Conservation (phyloP, 352 stramenopile genomes). For the Phytophthora crassamura region DNA sequence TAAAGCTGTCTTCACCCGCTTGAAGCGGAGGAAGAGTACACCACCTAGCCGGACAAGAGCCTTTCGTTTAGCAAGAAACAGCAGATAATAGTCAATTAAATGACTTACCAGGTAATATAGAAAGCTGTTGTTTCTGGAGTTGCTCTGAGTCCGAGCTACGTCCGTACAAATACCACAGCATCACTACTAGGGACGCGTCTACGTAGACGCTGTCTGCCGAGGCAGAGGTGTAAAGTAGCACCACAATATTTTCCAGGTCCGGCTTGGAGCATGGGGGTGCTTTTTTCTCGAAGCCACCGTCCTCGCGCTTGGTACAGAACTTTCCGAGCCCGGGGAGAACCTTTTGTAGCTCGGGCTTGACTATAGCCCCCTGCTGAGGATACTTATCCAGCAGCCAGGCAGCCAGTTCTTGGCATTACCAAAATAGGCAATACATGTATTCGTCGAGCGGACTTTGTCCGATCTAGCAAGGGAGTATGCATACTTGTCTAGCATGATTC, state of each 20-base stretch:
- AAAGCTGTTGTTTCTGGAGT: constrained; percentile 28
- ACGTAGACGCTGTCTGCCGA: constrained; percentile 8
- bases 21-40: constrained; percentile 23
- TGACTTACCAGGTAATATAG: constrained; percentile 7
- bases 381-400: neutral
- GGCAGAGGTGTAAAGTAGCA: constrained; percentile 2
- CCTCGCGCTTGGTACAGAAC: constrained; percentile 2
- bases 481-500: constrained; percentile 2
- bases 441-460: no score
- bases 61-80: no score
- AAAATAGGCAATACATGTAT: no score
- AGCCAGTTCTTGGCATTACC: no score
- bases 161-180: constrained; percentile 24
- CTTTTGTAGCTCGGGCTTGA: constrained; percentile 8
- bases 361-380: neutral
- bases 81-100: neutral
- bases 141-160: constrained; percentile 27
- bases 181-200: constrained; percentile 18
- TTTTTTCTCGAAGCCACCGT: neutral
- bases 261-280: constrained; percentile 5
- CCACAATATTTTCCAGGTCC: constrained; percentile 11
- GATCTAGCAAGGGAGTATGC: neutral
- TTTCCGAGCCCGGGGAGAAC: constrained; percentile 4
- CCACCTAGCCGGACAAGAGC: no score
- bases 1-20: constrained; percentile 18